Evolutionary conservation across 2,329 filamentous ascomycete species (phyloP), one percentile per base, ranked within the genome.

Genomic region (Xylariomycetidae sp.): DNA sequence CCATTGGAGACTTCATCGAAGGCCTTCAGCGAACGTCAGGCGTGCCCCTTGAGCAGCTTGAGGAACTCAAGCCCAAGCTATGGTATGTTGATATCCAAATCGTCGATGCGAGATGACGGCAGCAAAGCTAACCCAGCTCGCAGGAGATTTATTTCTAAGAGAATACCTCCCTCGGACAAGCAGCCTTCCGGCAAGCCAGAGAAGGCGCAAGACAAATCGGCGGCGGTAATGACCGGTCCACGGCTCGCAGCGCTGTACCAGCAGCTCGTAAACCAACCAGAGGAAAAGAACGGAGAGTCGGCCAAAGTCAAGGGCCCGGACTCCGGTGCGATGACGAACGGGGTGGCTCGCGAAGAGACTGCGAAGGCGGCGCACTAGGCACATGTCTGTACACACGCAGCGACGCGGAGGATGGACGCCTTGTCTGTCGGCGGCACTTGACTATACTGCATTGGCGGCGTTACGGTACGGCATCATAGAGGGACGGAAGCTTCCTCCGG

Each of bases 101-200:
- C 26, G 32, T 27, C 26, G 9, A n/a, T n/a, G n/a, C n/a, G n/a
- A n/a, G n/a, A n/a, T n/a, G n/a, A n/a, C n/a, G n/a, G n/a, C n/a
- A n/a, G 23, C 10, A 2, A 29, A 40, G 38, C 40, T 48, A 41
- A 53, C 32, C 19, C 7, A 5, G 24, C 13, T 29, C 6, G n/a
- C 19, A 58, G 54, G 54, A 44, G 53, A 40, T 58, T 58, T 31
- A 55, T 58, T 34, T 58, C 54, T 10, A 55, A 56, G 46, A 47
- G 54, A 40, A 56, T 58, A 25, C 54, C 54, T n/a, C 42, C 52
- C 17, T 53, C 50, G 5, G 53, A 56, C 34, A 53, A 54, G 29
- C 45, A 44, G 20, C 40, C 49, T 16, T 46, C 48, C 17, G 35
- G 34, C 20, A 53, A 53, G 31, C 25, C 46, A 12, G 44, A 50